Conservation (phyloP, 306 rosid species). For the Castanospermum australe region DNA sequence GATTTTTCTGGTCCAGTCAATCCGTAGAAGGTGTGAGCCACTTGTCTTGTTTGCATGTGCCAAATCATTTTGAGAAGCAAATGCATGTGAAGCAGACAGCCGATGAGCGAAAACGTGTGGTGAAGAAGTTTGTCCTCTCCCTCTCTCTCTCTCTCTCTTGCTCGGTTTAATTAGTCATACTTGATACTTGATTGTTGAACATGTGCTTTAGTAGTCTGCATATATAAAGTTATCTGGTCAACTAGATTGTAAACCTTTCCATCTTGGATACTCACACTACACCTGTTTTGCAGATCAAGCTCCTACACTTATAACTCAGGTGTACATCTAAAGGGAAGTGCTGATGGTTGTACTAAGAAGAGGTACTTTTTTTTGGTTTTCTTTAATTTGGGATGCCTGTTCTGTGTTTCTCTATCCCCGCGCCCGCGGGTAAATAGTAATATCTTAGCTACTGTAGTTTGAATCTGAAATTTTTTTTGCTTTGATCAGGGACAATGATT, state of each 20-base stretch:
- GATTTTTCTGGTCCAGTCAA: conserved; percentile 44
- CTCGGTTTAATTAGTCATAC: background rate
- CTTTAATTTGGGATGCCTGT: conserved; percentile 16
- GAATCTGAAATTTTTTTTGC: conserved; percentile 15
- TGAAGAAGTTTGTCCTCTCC: conserved; percentile 52
- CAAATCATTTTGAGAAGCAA: conserved; percentile 37
- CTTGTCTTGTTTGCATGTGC: conserved; percentile 34
- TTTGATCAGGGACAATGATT: conserved; percentile 84
- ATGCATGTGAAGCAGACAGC: conserved; percentile 37
- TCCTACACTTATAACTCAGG: conserved; percentile 39
- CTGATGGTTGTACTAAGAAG: conserved; percentile 51
- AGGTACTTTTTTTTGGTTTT: conserved; percentile 36
- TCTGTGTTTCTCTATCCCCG: background rate
- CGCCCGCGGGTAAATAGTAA: conserved; percentile 6
- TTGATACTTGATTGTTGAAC: background rate
- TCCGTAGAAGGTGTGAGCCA: conserved; percentile 39
- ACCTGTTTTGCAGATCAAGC: conserved; percentile 51
- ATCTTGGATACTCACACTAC: conserved; percentile 20
- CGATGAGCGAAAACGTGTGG: conserved; percentile 45
- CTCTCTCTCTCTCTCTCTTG: background rate
- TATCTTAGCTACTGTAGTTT: conserved; percentile 15
- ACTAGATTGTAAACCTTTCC: background rate
- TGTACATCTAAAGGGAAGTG: conserved; percentile 48
- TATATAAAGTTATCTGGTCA: background rate
- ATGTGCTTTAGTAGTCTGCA: background rate